Percentiles rank a stretch among this genome's conserved stretches.
phyloP scores from a whole-genome alignment of 768 basidiomycete species.

The Leucosporidium yakuticum region DNA sequence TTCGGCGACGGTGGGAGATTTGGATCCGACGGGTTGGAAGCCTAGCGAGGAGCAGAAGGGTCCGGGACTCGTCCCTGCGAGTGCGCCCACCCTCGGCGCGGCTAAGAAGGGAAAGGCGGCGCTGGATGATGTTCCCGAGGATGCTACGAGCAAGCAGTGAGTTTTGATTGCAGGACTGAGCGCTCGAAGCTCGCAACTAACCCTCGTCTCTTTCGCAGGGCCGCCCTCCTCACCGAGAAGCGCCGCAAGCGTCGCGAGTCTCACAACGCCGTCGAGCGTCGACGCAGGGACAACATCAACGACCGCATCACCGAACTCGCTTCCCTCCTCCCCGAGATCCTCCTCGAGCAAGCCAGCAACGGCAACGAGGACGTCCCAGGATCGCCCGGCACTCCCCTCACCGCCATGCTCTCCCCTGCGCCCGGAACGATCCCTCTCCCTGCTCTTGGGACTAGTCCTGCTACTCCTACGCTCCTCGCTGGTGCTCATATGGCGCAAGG shows the following conservation, averaged over 20 bases:
- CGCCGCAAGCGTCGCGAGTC: constrained; percentile 70
- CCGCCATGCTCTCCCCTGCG: constrained; percentile 1
- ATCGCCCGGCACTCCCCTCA: not conserved
- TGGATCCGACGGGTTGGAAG: constrained; percentile 14
- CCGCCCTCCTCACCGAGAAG: constrained; percentile 55
- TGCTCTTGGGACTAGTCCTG: not conserved
- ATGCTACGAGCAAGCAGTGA: constrained; percentile 1
- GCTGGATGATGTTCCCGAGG: constrained; percentile 29
- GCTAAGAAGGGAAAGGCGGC: not conserved
- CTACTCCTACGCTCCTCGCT: not conserved
- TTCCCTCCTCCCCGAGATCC: constrained; percentile 76
- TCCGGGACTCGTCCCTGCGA: not conserved
- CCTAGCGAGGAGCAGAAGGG: constrained; percentile 4
- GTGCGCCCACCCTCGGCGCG: constrained; percentile 10
- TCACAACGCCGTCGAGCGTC: constrained; percentile 86
- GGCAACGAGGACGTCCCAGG: constrained; percentile 1
- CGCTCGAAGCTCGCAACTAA: not conserved
- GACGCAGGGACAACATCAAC: constrained; percentile 86
- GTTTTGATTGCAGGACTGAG: not conserved
- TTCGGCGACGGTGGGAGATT: not conserved
- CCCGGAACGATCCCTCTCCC: not conserved
- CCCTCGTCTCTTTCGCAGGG: not conserved
- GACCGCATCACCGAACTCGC: constrained; percentile 89
- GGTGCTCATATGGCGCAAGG: not conserved
- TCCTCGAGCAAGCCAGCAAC: constrained; percentile 47